Base-by-base conservation (phyloP, 129 eudicot species). In the Rutidosis leptorrhynchoides region DNA sequence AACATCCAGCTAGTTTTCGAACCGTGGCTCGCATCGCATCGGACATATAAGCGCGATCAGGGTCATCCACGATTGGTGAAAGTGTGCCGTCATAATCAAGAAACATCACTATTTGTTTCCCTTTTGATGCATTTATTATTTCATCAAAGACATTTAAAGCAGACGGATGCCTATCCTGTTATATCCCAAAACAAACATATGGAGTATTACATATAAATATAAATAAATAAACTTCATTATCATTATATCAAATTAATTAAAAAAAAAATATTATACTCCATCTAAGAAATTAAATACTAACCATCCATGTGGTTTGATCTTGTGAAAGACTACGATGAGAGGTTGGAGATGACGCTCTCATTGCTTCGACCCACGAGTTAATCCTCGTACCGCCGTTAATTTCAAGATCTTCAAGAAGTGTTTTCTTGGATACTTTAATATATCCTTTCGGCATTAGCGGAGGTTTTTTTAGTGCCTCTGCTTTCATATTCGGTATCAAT, bases 271-370 rank as follows among this genome's bases (percentile, higher is more conserved):
- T n/a, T n/a, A n/a, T n/a, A n/a, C n/a, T n/a, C n/a, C n/a, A n/a
- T n/a, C n/a, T n/a, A n/a, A n/a, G n/a, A 21, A 53, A 54, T 22
- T 2, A 1, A 54, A 19, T 8, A 51, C 68, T 73, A 71, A 90
- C 97, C 77, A 77, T 83, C 95, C 97, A 86, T 15, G 83, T 74
- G 62, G 43, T 51, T 16, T 70, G 75, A 69, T 86, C 90, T 64
- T 75, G 80, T 29, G 83, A 60, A 40, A 66, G 68, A 33, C 67
- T 80, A 58, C 71, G 69, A 62, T 81, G 86, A 14, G 74, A 75
- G 5, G 97, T 94, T 0, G 99, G 99, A 29, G 99, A 94, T 2
- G 95, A 94, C 51, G 99, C 99, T 76, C 89, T 82, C 99, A 94
- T 94, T 2, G 97, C 82, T 17, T 94, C 99, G 12, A 94, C 95